Evolutionary conservation across 202 grass and related monocot genomes (phyloP).

Genomic region (Elaeis oleifera): DNA sequence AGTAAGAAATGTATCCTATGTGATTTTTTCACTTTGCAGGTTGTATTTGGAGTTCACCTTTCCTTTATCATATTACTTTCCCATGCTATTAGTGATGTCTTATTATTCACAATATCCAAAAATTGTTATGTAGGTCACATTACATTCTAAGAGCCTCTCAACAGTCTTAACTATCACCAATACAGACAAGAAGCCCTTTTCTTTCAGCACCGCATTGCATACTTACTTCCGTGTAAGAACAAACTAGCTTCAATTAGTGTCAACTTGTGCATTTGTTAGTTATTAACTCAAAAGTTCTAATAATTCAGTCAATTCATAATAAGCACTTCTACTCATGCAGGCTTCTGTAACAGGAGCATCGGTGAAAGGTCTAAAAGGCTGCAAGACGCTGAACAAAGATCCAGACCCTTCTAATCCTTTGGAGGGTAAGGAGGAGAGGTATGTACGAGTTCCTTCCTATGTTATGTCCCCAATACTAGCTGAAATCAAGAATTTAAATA

Average conservation of each 20-base stretch:
- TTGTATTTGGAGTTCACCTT: conserved; percentile 2
- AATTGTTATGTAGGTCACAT: conserved; percentile 39
- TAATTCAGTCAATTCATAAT: too few species aligned
- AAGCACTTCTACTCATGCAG: conserved; percentile 29
- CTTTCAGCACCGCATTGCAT: conserved; percentile 81
- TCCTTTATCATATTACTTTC: conserved; percentile 8
- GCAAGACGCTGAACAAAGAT: conserved; percentile 83
- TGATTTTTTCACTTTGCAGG: too few species aligned
- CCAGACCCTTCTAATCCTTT: conserved; percentile 87
- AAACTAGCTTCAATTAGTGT: not conserved
- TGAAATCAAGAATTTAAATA: too few species aligned
- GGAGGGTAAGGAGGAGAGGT: conserved; percentile 78
- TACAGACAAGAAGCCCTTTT: conserved; percentile 66
- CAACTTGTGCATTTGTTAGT: not conserved
- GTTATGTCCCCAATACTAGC: not conserved
- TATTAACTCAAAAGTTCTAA: too few species aligned
- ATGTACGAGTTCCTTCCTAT: conserved; percentile 22
- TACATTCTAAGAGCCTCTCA: conserved; percentile 60
- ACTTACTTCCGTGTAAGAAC: conserved; percentile 79
- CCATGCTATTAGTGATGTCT: conserved; percentile 13
- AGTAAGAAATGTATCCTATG: too few species aligned
- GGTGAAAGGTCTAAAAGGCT: conserved; percentile 87
- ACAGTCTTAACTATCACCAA: conserved; percentile 70
- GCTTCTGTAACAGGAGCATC: conserved; percentile 69
- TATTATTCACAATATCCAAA: not conserved